Base-by-base conservation (phyloP, 345 rosid genomes). In the Salix suchowensis region DNA sequence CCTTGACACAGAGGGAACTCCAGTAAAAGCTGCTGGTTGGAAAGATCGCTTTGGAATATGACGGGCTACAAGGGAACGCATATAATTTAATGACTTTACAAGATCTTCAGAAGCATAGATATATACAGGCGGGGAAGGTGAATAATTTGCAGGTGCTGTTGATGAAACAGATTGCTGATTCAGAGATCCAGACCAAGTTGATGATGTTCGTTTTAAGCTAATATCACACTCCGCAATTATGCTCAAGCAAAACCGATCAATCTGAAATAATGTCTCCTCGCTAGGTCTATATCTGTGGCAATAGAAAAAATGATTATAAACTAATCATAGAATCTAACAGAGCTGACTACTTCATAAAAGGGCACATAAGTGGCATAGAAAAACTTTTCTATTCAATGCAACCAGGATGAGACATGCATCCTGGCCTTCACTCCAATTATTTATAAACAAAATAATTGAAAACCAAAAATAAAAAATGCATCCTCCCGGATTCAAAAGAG, bases 1-100 rank as follows among this genome's bases (percentile, higher is more conserved):
- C 80, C 93, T 92, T 72, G 97, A 88, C 73, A 95, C 84, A 72
- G 88, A 84, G 58, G 89, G 86, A 55, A 94, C 88, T 78, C 95
- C 98, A 78, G 94, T 88, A 88, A 93, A 92, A 82, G 92, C 95
- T 65, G 97, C 92, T 32, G 93, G 86, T 76, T 93, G 99, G 80
- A 96, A 92, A 81, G 91, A 89, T 76, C 94, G 82, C 85, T 77
- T 96, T 78, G 97, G 99, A 78, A 91, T 85, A 84, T 92, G 92
- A 82, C 86, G 87, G 78, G 89, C 92, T 87, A 91, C 95, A 74
- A 96, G 88, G 60, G 99, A 93, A 70, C 98, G 97, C 64, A 96
- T 93, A 88, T 96, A 96, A 84, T 87, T 90, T 81, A 96, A 88
- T 44, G 99, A 96, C 87, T 96, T 96, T 76, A 94, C 96, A 81